Conservation (phyloP, 352 stramenopile species). For the Pythium aristosporum region DNA sequence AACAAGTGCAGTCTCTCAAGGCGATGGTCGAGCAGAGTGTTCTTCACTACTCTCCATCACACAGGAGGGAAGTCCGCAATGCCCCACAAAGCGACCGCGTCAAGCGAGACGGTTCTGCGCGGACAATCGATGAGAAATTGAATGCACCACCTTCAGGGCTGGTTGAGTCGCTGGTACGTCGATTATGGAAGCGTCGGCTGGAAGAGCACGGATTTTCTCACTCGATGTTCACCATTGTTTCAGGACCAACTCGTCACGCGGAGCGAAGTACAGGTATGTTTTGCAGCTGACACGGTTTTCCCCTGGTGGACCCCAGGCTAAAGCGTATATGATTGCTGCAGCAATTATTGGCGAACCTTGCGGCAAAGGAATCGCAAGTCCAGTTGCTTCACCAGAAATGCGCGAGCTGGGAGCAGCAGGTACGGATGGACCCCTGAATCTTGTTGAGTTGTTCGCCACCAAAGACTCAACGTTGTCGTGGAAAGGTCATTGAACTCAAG, state of each 20-base stretch:
- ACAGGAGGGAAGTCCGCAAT: not conserved
- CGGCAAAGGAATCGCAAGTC: constrained; percentile 42
- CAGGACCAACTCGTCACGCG: constrained; percentile 21
- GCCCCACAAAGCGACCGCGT: not conserved
- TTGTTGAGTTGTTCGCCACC: not conserved
- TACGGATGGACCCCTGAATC: not conserved
- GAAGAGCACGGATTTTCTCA: not conserved
- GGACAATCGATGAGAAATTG: not conserved
- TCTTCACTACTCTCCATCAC: constrained; percentile 6
- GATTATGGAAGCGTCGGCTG: not conserved
- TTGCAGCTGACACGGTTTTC: not conserved
- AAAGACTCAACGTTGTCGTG: not conserved
- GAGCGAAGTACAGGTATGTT: constrained; percentile 24
- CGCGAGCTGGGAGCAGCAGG: constrained; percentile 48
- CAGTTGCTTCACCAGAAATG: constrained; percentile 37
- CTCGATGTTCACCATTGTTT: not conserved
- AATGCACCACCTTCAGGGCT: not conserved
- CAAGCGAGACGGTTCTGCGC: constrained; percentile 1
- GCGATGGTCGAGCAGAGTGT: constrained; percentile 28
- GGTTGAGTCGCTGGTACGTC: constrained; percentile 12
- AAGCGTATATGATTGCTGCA: not conserved
- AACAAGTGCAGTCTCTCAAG: constrained; percentile 52
- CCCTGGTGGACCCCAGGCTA: not conserved
- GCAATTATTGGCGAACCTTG: constrained; percentile 30
- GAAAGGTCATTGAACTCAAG: constrained; percentile 47